Percentiles rank a stretch among this genome's conserved stretches.
Evolutionary conservation across 1,284 basidiomycete genomes (phyloP).

Genomic region (Sphaerobolus stellatus): DNA sequence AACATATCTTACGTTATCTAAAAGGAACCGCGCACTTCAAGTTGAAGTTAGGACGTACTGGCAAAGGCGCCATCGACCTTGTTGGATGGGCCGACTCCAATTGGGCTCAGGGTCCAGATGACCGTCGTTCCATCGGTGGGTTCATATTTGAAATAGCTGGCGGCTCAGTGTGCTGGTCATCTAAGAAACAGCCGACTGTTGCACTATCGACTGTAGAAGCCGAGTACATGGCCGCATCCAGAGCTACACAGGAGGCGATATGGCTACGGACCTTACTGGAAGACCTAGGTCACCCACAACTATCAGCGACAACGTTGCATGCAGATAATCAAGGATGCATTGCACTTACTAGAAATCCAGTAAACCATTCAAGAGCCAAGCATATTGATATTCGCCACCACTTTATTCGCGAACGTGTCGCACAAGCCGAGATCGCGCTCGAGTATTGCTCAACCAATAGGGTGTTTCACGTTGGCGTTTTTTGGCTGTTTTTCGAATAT

Average conservation of each 20-base stretch:
- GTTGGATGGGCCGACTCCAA: conserved; percentile 36
- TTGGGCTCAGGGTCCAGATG: conserved; percentile 33
- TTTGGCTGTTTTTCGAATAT: too few species aligned
- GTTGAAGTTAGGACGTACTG: conserved; percentile 19
- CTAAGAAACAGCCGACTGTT: conserved; percentile 30
- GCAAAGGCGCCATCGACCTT: conserved; percentile 17
- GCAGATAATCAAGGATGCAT: conserved; percentile 26
- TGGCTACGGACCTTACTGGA: conserved; percentile 33
- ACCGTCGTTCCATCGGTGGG: conserved; percentile 36
- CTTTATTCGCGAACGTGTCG: conserved; percentile 24
- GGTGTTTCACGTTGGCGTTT: too few species aligned
- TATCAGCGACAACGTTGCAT: conserved; percentile 20
- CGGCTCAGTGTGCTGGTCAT: conserved; percentile 32
- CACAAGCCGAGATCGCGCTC: conserved; percentile 15
- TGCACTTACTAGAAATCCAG: conserved; percentile 24
- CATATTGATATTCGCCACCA: conserved; percentile 28
- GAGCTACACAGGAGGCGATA: conserved; percentile 28
- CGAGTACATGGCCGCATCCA: conserved; percentile 35
- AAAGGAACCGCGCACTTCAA: conserved; percentile 33
- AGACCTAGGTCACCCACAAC: conserved; percentile 25
- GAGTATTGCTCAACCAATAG: conserved; percentile 9
- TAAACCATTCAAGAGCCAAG: conserved; percentile 25
- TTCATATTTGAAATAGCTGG: conserved; percentile 33
- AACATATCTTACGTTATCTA: conserved; percentile 40
- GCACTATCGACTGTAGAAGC: conserved; percentile 38